phyloP scores from a whole-genome alignment of 169 alveolate species.

The Cryptosporidium viatorum region DNA sequence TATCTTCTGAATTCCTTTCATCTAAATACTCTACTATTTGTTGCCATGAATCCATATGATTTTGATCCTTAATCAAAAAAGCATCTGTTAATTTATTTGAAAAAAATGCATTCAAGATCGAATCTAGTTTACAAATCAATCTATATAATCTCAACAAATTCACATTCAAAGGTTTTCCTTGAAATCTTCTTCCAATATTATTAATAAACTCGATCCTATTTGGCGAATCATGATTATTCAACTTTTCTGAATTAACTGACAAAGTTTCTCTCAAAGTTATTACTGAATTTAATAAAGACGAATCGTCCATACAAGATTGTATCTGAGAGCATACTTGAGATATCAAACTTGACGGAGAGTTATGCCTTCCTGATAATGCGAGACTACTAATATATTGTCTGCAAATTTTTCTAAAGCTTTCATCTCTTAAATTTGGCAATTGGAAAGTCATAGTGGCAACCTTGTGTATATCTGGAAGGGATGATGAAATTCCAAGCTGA shows the following conservation, averaged over 20 bases:
- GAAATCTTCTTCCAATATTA: conserved; percentile 11
- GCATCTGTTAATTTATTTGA: not conserved
- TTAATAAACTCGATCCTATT: conserved; percentile 10
- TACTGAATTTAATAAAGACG: conserved; percentile 5
- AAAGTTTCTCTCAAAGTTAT: conserved; percentile 32
- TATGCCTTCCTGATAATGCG: not conserved
- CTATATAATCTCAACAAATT: conserved; percentile 19
- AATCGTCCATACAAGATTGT: conserved; percentile 39
- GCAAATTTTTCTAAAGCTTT: conserved; percentile 11
- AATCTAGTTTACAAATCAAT: conserved; percentile 20
- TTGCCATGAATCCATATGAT: conserved; percentile 26
- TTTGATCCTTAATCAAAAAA: conserved; percentile 20
- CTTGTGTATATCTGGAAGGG: conserved; percentile 58
- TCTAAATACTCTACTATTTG: not conserved
- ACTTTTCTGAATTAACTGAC: not conserved
- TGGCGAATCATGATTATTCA: not conserved
- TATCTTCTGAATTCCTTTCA: conserved; percentile 1
- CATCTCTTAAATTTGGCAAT: conserved; percentile 19
- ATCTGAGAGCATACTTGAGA: conserved; percentile 30
- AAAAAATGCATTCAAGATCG: conserved; percentile 3
- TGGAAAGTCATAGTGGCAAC: conserved; percentile 58
- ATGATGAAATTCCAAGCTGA: conserved; percentile 44
- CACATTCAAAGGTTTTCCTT: conserved; percentile 31
- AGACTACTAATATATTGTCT: not conserved
- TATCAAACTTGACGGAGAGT: conserved; percentile 6